Evolutionary conservation across 164 flowering plant species (phyloP), one percentile per base, ranked within the genome.

Genomic region (Buxus sempervirens): DNA sequence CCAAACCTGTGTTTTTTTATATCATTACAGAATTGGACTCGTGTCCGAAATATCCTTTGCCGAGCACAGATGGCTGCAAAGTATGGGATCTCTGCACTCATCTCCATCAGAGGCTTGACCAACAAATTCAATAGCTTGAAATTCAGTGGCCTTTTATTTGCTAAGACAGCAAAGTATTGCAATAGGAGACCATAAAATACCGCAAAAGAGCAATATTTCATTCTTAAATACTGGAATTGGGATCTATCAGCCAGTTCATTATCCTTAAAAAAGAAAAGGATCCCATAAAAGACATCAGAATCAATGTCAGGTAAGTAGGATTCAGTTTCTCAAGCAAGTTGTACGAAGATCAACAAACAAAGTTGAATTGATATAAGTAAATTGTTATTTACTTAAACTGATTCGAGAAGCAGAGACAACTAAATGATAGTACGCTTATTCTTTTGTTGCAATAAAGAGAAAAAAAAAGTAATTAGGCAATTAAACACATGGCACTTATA

Each of bases 51-150:
- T 61, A 96, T 74, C 53, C 98, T 72, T 65, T 91, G 85, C 62
- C 98, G 90, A 72, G 98, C 99, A 87, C 98, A 96, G 51, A 90
- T 87, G 60, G 96, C 97, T 32, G 99, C 90, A 81, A 86, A 96
- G 70, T 87, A 91, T 63, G 99, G 99, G 61, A 83, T 82, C 71
- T 91, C 93, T 14, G 61, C 42, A 71, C 92, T 91, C 87, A 96
- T 90, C 72, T 96, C 97, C 79, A 96, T 83, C 77, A 96, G 75
- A 64, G 99, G 99, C 78, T 84, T 87, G 65, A 88, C 89, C 70
- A 96, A 80, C 73, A 86, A 70, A 81, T 96, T 88, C 63, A 93
- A 63, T 61, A 83, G 68, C 78, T 82, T 80, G 69, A 87, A 79
- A 66, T 93, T 88, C 72, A 90, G 70, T 62, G 99, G 99, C 76